Base-by-base conservation (phyloP, 2,329 filamentous ascomycete genomes). In the Dichotomopilus funicola region DNA sequence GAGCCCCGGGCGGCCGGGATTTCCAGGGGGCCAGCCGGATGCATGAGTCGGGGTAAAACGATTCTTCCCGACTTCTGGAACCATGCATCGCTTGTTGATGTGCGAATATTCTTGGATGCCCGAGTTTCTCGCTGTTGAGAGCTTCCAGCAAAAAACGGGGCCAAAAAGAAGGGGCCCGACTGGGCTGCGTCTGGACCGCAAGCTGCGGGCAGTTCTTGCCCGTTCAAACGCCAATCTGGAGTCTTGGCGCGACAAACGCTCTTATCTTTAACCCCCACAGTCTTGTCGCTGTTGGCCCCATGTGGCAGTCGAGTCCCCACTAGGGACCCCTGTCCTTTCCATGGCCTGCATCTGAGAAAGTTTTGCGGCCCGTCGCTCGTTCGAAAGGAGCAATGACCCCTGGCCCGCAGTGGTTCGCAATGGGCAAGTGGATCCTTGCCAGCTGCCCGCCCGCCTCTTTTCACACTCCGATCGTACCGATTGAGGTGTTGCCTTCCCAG, bases 241-340 rank as follows among this genome's bases (percentile, higher is more conserved):
- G 53, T 60, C 59, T 61, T 52, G 58, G 59, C 19, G 61, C 62
- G 45, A 43, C 36, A 58, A 61, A 56, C 50, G 38, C 62, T 65
- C 63, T 63, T 63, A 61, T 9, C 37, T 12, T 8, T 38, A 57
- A 65, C 63, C 63, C 63, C 63, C 63, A 64, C 63, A 59, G 37
- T 50, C 54, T 56, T 55, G 54, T 61, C 51, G 57, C 3, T 27
- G 19, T 27, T 27, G 19, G 19, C 19, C 59, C 62, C 61, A 65
- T 64, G 63, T 64, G 60, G 61, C 58, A 59, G 59, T 35, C 42
- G 57, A 51, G 38, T 51, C 41, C 53, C 56, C 61, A 59, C 59
- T 51, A 51, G 3, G 45, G 33, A 59, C 49, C 60, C 59, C 53
- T 62, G 61, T 58, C 61, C 35, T 46, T 37, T 51, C 54, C 51